A percentile compares a stretch with the other conserved stretches of the same genome.
Evolutionary conservation across 73 alveolate genomes (phyloP).

Genomic region (Halteria grandinella): DNA sequence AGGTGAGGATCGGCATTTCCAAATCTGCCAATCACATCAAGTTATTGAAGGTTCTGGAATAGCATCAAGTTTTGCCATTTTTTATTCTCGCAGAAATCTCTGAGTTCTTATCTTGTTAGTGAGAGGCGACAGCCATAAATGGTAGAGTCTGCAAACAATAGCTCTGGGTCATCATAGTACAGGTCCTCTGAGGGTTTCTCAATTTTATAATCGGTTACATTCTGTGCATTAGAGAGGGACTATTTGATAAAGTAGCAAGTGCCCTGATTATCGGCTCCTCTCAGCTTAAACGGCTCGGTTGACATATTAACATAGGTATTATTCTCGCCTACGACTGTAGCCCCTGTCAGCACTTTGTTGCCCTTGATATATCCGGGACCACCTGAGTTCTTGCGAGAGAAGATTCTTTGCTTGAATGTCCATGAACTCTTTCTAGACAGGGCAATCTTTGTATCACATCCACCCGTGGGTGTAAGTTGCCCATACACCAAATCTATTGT

Average conservation of each 20-base stretch:
- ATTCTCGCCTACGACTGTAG: not conserved
- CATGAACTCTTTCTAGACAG: constrained; percentile 20
- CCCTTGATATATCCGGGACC: constrained; percentile 51
- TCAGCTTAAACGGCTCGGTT: not conserved
- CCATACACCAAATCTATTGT: constrained; percentile 45
- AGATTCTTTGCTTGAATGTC: constrained; percentile 20
- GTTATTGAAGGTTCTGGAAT: constrained; percentile 17
- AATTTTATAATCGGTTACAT: constrained; percentile 10
- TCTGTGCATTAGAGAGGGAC: constrained; percentile 12
- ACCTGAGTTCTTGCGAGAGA: constrained; percentile 36
- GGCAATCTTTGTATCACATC: not conserved
- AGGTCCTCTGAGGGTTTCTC: constrained; percentile 18
- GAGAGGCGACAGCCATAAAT: constrained; percentile 34
- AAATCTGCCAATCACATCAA: constrained; percentile 26
- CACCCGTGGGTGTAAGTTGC: not conserved
- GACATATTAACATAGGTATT: constrained; percentile 16
- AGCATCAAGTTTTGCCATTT: constrained; percentile 30
- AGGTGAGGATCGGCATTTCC: constrained; percentile 46
- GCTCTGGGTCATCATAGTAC: constrained; percentile 33
- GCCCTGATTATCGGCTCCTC: constrained; percentile 49
- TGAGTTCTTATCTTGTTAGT: constrained; percentile 14
- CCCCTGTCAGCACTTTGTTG: constrained; percentile 10
- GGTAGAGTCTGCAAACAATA: constrained; percentile 32
- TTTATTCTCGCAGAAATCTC: constrained; percentile 24
- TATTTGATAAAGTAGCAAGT: constrained; percentile 8